Evolutionary conservation across 164 flowering plant species (phyloP), one percentile per base, ranked within the genome.

Genomic region (Liriodendron chinense): DNA sequence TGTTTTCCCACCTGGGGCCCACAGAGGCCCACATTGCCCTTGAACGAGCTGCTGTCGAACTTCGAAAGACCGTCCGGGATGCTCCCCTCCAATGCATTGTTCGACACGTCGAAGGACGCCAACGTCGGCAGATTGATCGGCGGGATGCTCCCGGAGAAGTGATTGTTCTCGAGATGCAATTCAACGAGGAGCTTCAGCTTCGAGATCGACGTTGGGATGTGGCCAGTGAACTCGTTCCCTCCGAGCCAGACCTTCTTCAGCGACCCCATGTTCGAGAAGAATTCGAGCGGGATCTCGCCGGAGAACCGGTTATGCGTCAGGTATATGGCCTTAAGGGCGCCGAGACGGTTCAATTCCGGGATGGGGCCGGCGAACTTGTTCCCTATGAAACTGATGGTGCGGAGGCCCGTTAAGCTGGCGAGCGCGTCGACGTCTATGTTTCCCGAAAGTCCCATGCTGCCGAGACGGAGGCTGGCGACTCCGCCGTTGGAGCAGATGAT

Each of bases 131-230:
- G 22, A 3, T 10, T 7, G 10, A 90, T 16, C 0, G 67, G n/a
- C 0, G 97, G 97, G 68, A 93, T 84, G 0, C 21, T 18, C 6
- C 98, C 97, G 0, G 90, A 81, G 74, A 94, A 92, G 12, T 81
- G 79, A 68, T 94, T 94, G 49, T 72, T 49, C 24, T 94, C 92
- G 1, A 93, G 79, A 65, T 83, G 89, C 2, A 94, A 62, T 64
- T 89, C 91, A 2, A 65, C 72, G 20, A 91, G 80, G 72, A 77
- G 70, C 0, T 77, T 71, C 1, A 90, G 71, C n/a, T 81, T 18
- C 4, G 74, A 57, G 6, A 94, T 20, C 0, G 97, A 93, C 0
- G 72, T 78, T 0, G 98, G 98, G 16, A 94, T 85, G 9, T 56
- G 65, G 0, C 98, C 98, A 0, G 86, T 76, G 74, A 94, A 89